Percentiles rank a stretch among this genome's conserved stretches.
phyloP scores from a whole-genome alignment of 1,284 basidiomycete genomes.

The Apiotrichum laibachii region DNA sequence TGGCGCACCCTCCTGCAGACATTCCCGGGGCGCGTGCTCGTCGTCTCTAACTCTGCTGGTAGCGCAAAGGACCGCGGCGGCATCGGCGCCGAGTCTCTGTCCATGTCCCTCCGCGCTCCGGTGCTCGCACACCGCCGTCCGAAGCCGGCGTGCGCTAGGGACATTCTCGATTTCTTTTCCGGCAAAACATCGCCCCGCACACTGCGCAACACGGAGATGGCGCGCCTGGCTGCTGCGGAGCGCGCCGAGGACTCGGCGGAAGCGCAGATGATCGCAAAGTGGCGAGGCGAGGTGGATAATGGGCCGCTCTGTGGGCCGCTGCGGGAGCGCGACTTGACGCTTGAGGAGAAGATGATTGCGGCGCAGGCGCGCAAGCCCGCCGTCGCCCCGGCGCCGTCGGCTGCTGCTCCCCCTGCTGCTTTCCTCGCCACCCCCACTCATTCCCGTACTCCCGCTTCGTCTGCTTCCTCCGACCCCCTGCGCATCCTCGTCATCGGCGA shows the following conservation, averaged over 20 bases:
- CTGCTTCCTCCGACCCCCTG: conserved; percentile 49
- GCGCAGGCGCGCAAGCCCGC: conserved; percentile 9
- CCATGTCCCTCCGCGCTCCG: conserved; percentile 70
- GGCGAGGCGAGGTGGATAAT: conserved; percentile 28
- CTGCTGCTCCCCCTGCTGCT: neutral
- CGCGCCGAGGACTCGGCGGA: conserved; percentile 33
- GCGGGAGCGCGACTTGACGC: neutral
- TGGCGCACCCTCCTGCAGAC: conserved; percentile 71
- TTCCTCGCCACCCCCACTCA: too few species aligned
- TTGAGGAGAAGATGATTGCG: conserved; percentile 18
- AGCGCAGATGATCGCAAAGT: conserved; percentile 24
- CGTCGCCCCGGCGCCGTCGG: neutral
- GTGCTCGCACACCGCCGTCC: conserved; percentile 73
- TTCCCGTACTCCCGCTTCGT: too few species aligned
- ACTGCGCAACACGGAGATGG: neutral
- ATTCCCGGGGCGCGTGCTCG: conserved; percentile 79
- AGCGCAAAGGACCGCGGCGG: conserved; percentile 71
- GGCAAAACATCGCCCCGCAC: conserved; percentile 30
- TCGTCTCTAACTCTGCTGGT: conserved; percentile 93
- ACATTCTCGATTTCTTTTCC: conserved; percentile 63
- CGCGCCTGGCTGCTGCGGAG: conserved; percentile 8
- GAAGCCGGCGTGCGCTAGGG: conserved; percentile 74
- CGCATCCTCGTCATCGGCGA: conserved; percentile 79
- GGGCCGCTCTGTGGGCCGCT: conserved; percentile 37
- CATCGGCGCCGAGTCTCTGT: conserved; percentile 82